A percentile compares a stretch with the other conserved stretches of the same genome.
Evolutionary conservation across 257 asterid species (phyloP).

Genomic region (Scutellaria minor): DNA sequence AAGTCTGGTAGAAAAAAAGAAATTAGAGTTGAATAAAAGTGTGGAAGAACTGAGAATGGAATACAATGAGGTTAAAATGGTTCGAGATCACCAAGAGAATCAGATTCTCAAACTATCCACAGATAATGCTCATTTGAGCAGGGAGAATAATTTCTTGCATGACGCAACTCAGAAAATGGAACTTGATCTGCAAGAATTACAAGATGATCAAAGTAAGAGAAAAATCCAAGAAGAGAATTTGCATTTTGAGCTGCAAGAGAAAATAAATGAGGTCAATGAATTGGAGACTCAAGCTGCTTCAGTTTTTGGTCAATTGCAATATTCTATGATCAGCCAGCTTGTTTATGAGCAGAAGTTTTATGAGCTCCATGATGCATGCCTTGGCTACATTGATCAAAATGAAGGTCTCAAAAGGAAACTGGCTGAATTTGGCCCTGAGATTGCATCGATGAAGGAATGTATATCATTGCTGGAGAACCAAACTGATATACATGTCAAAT

Average conservation of each 20-base stretch:
- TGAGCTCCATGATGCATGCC: conserved; percentile 62
- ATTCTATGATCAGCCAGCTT: conserved; percentile 56
- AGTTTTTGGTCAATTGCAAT: conserved; percentile 64
- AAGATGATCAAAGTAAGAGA: conserved; percentile 45
- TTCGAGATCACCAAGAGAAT: conserved; percentile 45
- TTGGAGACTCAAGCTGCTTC: conserved; percentile 61
- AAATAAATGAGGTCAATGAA: conserved; percentile 49
- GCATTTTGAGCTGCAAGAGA: conserved; percentile 57
- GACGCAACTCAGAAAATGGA: conserved; percentile 48
- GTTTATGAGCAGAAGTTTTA: conserved; percentile 73
- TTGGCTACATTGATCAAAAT: conserved; percentile 54
- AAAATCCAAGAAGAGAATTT: conserved; percentile 52
- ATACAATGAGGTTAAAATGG: conserved; percentile 41
- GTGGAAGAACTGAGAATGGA: conserved; percentile 49
- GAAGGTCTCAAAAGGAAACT: conserved; percentile 58
- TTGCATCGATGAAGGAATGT: conserved; percentile 60
- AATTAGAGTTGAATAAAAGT: conserved; percentile 44
- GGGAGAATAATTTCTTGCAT: conserved; percentile 47
- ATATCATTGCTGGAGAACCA: conserved; percentile 72
- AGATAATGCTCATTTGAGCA: conserved; percentile 49
- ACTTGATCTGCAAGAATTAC: conserved; percentile 48
- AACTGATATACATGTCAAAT: conserved; percentile 51
- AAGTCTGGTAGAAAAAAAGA: conserved; percentile 47
- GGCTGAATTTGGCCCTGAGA: conserved; percentile 70
- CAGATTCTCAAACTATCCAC: conserved; percentile 49